Base-by-base conservation (phyloP, 208 protist species). In the Leptomonas seymouri region DNA sequence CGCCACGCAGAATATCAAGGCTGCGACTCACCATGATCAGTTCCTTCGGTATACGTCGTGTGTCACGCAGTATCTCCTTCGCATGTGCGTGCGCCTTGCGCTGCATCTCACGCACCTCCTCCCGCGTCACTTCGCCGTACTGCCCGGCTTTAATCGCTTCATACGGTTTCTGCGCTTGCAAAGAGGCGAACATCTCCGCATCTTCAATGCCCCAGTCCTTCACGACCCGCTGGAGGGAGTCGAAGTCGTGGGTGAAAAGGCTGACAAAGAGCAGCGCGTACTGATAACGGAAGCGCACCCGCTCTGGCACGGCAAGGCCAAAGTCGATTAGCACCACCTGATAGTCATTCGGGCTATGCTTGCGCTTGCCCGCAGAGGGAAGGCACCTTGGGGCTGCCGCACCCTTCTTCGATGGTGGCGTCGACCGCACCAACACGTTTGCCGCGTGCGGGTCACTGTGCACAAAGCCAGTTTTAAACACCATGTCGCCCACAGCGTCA, bases 401-500 rank as follows among this genome's bases (percentile, higher is more conserved):
- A 9, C 41, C 49, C 1, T 30, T 30, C 27, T 2, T 41, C 21
- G 39, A 28, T n/a, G 28, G 31, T 44, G 84, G 76, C 46, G 36
- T 39, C n/a, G 60, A 66, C 3, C 93, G 82, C 30, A 98, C 85
- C 15, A 98, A 66, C 45, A 99, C 79, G 79, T 99, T 98, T 18
- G 94, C 96, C 3, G 87, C 93, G 74, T 98, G 96, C 23, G 91
- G 90, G 51, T 98, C 95, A 63, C 87, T 90, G 76, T 99, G 97
- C 5, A 99, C 81, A 69, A 98, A 98, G 48, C 95, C 94, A 55
- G 93, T 66, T 15, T 95, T 78, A 59, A 99, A 99, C n/a, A 98
- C 96, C 85, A 97, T 94, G 46, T 97, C 82, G 9, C 89, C 85
- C 74, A 98, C 97, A 1, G 87, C 78, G 16, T 97, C 86, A 44